These are phyloP conservation scores for Trichoderma erinaceum DNA, from an alignment of 495 filamentous ascomycete genomes.

Conservation along the genomic window DNA sequence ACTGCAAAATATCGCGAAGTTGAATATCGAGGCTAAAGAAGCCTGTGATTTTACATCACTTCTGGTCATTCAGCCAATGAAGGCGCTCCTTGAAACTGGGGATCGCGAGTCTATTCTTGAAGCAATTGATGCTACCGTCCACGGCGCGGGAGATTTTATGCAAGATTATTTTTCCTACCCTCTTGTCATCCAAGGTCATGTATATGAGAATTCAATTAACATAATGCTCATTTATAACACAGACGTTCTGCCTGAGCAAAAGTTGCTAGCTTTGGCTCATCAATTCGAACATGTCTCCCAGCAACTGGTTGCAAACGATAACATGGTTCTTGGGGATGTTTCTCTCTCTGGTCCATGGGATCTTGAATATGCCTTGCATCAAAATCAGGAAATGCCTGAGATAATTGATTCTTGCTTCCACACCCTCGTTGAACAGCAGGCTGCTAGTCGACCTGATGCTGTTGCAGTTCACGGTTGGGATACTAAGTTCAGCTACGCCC, in stretches of 20 bases:
- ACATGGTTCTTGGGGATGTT: neutral
- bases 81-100: neutral
- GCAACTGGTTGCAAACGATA: neutral
- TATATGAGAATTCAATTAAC: neutral
- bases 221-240: slow-evolving; percentile 9
- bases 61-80: slow-evolving; percentile 6
- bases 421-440: slow-evolving; percentile 22
- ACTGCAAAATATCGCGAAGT: slow-evolving; percentile 33
- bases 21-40: slow-evolving; percentile 14
- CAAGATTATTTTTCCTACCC: slow-evolving; percentile 12
- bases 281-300: slow-evolving; percentile 8
- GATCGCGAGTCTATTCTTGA: neutral
- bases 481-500: slow-evolving; percentile 44
- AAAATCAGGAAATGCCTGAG: neutral
- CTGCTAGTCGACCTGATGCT: slow-evolving; percentile 19
- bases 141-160: neutral
- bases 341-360: slow-evolving; percentile 7
- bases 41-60: slow-evolving; percentile 11
- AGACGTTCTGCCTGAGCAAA: neutral
- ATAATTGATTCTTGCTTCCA: slow-evolving; percentile 25
- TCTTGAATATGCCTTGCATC: neutral
- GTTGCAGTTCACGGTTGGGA: slow-evolving; percentile 44
- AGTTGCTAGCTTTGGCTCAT: neutral
- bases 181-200: slow-evolving; percentile 8
- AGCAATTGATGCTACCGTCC: neutral